Base-by-base conservation (phyloP, 768 basidiomycete genomes). In the Russula dissimulans region DNA sequence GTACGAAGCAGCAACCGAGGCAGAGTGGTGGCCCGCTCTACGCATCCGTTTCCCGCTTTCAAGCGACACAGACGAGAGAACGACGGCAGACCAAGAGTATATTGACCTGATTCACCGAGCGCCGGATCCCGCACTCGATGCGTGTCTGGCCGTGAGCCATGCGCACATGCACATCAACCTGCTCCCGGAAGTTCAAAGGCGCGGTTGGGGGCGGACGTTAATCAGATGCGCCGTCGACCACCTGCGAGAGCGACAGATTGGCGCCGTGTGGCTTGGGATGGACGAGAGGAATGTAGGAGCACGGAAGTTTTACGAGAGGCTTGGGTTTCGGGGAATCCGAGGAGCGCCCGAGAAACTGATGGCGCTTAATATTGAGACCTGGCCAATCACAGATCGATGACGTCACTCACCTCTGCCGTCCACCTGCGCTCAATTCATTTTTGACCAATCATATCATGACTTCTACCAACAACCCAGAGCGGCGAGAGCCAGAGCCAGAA, bases 151-250 rank as follows among this genome's bases (percentile, higher is more conserved):
- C 5, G 87, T 85, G 68, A 83, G 87, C 17, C 79, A 83, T 11
- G 88, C 88, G 9, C 87, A 91, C 71, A 64, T 91, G 65, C 89
- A 91, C 69, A 84, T 91, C 67, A 75, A 91, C 64, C 81, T 91
- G 57, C 68, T 90, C 66, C 78, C 83, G 29, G 76, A 75, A 45
- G 81, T 87, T 68, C 87, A 87, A 69, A 74, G 80, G 56, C 78
- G 79, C 62, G 87, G 87, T 26, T 87, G 83, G 82, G 89, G 88
- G n/a, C 77, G 76, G 68, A 81, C 71, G 69, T 69, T 91, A 64
- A 81, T 90, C 39, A 75, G 71, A 47, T 71, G 66, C 38, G 85
- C 80, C 4, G 77, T 87, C 29, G 73, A 75, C 47, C 75, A 81
- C 72, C 69, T 91, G 67, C 73, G 79, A 50, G 78, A 68, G 50